Base-by-base conservation (phyloP, 306 rosid species). In the Neltuma alba region DNA sequence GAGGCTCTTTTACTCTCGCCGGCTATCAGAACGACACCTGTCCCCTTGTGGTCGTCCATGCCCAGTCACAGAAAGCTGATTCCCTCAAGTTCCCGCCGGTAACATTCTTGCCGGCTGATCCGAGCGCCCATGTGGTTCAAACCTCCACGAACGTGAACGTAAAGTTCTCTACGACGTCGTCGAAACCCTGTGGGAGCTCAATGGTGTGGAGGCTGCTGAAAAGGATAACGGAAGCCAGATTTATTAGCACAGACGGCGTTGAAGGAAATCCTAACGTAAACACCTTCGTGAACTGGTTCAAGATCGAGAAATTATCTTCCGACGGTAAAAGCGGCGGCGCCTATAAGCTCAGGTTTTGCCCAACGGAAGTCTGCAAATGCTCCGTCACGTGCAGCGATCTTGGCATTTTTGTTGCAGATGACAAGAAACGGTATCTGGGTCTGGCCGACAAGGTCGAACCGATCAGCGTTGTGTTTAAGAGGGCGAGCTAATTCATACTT, bases 311-410 rank as follows among this genome's bases (percentile, higher is more conserved):
- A 50, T 36, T 27, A 58, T 36, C 76, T 1, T n/a, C 27, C 13
- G 20, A 9, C 5, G 38, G 38, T 9, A 34, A 31, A 0, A 86
- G 81, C 15, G 83, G 81, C 31, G 81, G 76, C 31, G 84, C 79
- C 23, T 89, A 86, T 79, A 89, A 86, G 63, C 69, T 89, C 7
- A 77, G 62, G 9, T 89, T 86, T 40, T 89, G 90, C 30, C 92
- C 92, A 12, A 75, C 61, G 11, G 41, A 50, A 1, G 84, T 89
- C 3, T 89, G 90, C 18, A 47, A 41, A 40, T 89, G 92, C 74
- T 75, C 79, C 40, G 86, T 89, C 23, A 1, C 76, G 34, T 86
- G 92, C 28, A 75, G 75, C 28, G 92, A 86, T 9, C 27, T 70
- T 1, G 61, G 75, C 28, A 47, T 70, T 2, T 70, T 3, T 28